Base-by-base conservation (phyloP, 768 basidiomycete genomes). In the Exsudoporus frostii region DNA sequence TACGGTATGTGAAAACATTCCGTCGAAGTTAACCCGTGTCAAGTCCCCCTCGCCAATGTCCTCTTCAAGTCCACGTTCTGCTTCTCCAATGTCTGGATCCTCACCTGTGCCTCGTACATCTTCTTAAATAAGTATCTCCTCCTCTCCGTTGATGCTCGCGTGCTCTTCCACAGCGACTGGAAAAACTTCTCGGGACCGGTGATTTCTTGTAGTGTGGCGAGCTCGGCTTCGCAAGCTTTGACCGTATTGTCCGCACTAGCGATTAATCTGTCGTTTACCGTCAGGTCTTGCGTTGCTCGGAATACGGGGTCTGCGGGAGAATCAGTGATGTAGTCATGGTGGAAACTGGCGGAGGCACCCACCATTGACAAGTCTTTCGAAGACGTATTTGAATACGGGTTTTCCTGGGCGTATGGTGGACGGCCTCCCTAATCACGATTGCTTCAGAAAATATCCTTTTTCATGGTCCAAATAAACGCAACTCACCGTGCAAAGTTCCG, bases 341-440 rank as follows among this genome's bases (percentile, higher is more conserved):
- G 13, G 8, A 39, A 11, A 13, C 7, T 10, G 8, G 4, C 7
- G 3, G 13, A 37, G 5, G 17, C 9, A 62, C 77, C 40, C 60
- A 90, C 92, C 94, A 42, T 85, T 75, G 0, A 88, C 87, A 2
- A 98, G 78, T 38, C 83, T 79, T 59, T 90, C 79, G 66, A 97
- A 99, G 5, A 91, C 92, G 63, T 83, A 88, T 71, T 81, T 80
- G 65, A 90, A 88, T 0, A 98, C 84, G 0, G 97, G 97, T 69
- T 88, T 94, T 27, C 97, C 97, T 1, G 97, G 92, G 41, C 82
- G 79, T 59, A 98, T 89, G 2, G 77, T 79, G 2, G 91, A 85
- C 1, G 95, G 90, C 15, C 92, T 85, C 29, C 93, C 93, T 89
- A 33, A 10, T 14, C 14, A 42, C n/a, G 0, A 32, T 11, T n/a